These are phyloP conservation scores for Acer negundo DNA, from an alignment of 345 rosid genomes.

Conservation along the genomic window DNA sequence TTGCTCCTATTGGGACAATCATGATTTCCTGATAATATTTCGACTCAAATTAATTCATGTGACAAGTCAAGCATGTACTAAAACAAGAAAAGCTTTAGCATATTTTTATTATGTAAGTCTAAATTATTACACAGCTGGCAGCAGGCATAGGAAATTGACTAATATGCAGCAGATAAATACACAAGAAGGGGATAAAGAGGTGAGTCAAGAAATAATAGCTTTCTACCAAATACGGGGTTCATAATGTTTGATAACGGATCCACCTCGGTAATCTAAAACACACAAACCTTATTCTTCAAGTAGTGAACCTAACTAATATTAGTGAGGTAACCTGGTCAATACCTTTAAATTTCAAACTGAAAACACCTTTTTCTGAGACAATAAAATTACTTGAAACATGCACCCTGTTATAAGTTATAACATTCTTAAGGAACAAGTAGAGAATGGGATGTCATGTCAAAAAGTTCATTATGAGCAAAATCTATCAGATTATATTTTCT, in stretches of 20 bases:
- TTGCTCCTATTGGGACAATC: slow-evolving; percentile 91
- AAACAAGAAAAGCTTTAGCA: background rate
- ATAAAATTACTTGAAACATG: background rate
- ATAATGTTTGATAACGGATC: background rate
- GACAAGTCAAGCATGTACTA: background rate
- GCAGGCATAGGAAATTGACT: background rate
- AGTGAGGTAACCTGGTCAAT: background rate
- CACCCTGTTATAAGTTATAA: background rate
- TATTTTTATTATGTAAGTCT: background rate
- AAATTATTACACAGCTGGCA: background rate
- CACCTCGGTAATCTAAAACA: background rate
- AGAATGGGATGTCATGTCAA: background rate
- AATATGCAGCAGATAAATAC: background rate
- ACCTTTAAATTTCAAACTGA: background rate
- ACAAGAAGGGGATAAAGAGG: background rate
- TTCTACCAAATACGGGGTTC: background rate
- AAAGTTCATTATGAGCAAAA: background rate
- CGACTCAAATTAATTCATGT: slow-evolving; percentile 8
- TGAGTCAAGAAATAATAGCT: background rate
- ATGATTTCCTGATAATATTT: slow-evolving; percentile 69
- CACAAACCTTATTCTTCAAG: background rate
- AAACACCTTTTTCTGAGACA: background rate
- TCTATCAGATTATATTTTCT: background rate
- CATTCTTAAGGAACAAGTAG: background rate
- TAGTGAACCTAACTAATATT: background rate